phyloP scores from a whole-genome alignment of 352 stramenopile species.

The Phytophthora palmivora region DNA sequence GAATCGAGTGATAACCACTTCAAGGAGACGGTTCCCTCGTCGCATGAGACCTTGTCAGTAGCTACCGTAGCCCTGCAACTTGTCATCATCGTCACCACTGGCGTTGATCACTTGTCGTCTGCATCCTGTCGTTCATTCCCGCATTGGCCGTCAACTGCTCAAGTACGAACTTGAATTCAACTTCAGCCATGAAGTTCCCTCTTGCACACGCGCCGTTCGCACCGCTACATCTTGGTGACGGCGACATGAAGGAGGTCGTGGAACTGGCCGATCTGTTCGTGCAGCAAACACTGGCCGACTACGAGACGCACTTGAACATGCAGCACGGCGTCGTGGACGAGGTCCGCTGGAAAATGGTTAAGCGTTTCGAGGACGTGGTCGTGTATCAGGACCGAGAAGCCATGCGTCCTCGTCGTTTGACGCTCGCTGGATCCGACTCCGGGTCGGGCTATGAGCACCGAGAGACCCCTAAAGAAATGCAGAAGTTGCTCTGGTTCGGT shows the following conservation, averaged over 20 bases:
- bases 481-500: constrained; percentile 51
- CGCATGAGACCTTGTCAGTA: constrained; percentile 22
- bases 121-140: constrained; percentile 15
- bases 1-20: no score
- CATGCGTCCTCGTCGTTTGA: constrained; percentile 8
- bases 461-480: constrained; percentile 32
- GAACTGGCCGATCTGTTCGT: constrained; percentile 45
- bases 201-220: constrained; percentile 40
- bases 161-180: not conserved
- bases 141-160: constrained; percentile 15
- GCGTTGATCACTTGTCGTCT: constrained; percentile 12
- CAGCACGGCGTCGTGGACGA: constrained; percentile 37
- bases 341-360: constrained; percentile 46
- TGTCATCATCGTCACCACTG: constrained; percentile 24
- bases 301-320: constrained; percentile 34
- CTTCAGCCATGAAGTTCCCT: constrained; percentile 37
- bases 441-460: constrained; percentile 11
- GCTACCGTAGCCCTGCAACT: constrained; percentile 20
- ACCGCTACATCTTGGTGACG: constrained; percentile 30
- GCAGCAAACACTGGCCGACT: constrained; percentile 40
- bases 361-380: constrained; percentile 41
- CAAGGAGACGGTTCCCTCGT: constrained; percentile 14
- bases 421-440: constrained; percentile 4
- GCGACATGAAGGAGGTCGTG: constrained; percentile 29
- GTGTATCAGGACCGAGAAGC: constrained; percentile 43